phyloP scores from a whole-genome alignment of 306 rosid genomes.

The Ormosia semicastrata region DNA sequence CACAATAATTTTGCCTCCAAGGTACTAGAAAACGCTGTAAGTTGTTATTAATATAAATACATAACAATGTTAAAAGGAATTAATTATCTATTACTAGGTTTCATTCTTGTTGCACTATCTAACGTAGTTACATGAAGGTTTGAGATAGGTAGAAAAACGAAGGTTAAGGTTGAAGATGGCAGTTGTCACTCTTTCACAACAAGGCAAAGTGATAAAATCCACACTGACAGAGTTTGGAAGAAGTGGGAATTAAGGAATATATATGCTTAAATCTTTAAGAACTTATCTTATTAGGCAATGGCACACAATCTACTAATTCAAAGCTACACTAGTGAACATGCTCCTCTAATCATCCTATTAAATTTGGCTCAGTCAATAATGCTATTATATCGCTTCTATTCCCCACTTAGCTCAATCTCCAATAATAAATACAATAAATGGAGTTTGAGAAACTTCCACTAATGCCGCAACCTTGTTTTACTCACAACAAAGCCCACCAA shows the following conservation, averaged over 20 bases:
- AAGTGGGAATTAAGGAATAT: background rate
- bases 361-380: background rate
- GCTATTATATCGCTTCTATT: background rate
- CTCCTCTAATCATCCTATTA: background rate
- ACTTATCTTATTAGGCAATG: background rate
- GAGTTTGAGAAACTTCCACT: background rate
- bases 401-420: background rate
- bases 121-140: background rate
- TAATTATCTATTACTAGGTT: background rate
- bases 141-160: background rate
- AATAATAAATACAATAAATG: background rate
- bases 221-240: background rate
- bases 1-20: background rate
- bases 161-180: background rate
- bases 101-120: background rate
- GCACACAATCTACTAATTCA: background rate
- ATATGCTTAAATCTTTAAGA: background rate
- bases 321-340: background rate
- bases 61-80: background rate
- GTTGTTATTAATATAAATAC: background rate
- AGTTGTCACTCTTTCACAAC: background rate
- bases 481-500: background rate
- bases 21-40: background rate
- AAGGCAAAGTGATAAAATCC: background rate
- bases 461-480: background rate